Evolutionary conservation across 2,329 filamentous ascomycete genomes (phyloP), one percentile per base, ranked within the genome.

Genomic region (Alternaria solani): DNA sequence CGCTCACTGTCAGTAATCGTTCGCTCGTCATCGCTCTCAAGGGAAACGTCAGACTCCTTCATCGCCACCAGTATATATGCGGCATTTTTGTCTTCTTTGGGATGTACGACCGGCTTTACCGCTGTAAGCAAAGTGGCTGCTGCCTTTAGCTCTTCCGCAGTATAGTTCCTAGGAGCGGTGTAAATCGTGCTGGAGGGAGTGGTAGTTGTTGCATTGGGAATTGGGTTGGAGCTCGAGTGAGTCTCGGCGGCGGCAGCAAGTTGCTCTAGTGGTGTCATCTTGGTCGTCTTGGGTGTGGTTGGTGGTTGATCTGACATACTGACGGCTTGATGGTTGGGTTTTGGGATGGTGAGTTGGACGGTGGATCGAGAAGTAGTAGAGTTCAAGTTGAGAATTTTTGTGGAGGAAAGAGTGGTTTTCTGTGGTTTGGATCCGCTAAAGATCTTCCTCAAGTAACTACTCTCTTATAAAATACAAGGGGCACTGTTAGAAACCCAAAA

Each of bases 1-100:
- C 30, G 46, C 46, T 49, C 20, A 48, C 18, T 28, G 16, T 48
- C 46, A 23, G 30, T 36, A 6, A 36, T 48, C 30, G 46, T 48
- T 14, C 30, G 30, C 30, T 48, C 14, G 30, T 20, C 14, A n/a
- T 49, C 46, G 20, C 30, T 49, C 30, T n/a, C 3, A 14, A 20
- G 20, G 16, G 16, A n/a, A 3, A 12, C 11, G 7, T 12, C 30
- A 7, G 30, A 5, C 7, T 25, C 5, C 20, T 18, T 38, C 46
- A 49, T 18, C 8, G 16, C 30, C 16, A 38, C 12, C 14, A 25
- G 32, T n/a, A 26, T 38, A 11, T 26, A 6, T 14, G 32, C 20
- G 16, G 30, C 16, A 9, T 38, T 20, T 25, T 16, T 7, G 8
- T 34, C 46, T 14, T 49, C 32, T 5, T 23, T n/a, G 16, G 32